Evolutionary conservation across 2,329 filamentous ascomycete species (phyloP).

Genomic region (Epichloe brachyelytri): DNA sequence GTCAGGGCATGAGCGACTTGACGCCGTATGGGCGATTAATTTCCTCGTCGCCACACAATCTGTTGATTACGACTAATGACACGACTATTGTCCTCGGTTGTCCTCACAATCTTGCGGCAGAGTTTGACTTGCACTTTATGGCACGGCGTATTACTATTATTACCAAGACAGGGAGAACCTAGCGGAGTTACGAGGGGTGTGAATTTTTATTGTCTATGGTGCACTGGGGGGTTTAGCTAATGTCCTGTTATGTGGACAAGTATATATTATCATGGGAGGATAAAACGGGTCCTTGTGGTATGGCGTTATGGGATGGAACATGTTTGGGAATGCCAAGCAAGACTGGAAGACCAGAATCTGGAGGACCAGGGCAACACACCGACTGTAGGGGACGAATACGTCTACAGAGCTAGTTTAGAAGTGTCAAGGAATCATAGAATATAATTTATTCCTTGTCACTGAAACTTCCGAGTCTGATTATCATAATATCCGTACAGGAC

Average conservation of each 20-base stretch:
- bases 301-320: background rate
- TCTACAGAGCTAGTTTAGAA: background rate
- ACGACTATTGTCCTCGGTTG: background rate
- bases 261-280: background rate
- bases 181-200: background rate
- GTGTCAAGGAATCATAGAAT: background rate
- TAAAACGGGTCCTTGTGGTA: background rate
- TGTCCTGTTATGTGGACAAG: background rate
- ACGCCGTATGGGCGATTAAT: background rate
- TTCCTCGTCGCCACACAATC: background rate
- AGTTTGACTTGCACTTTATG: background rate
- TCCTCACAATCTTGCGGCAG: background rate
- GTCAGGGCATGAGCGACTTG: conserved; percentile 19
- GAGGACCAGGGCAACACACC: background rate
- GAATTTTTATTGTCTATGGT: background rate
- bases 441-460: background rate
- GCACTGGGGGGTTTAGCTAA: background rate
- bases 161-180: background rate
- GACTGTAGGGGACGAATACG: background rate
- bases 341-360: background rate
- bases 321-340: background rate
- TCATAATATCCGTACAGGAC: too few species aligned
- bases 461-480: too few species aligned
- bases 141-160: background rate
- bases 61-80: background rate